phyloP scores from a whole-genome alignment of 2,329 filamentous ascomycete genomes.

The Massarina eburnea region DNA sequence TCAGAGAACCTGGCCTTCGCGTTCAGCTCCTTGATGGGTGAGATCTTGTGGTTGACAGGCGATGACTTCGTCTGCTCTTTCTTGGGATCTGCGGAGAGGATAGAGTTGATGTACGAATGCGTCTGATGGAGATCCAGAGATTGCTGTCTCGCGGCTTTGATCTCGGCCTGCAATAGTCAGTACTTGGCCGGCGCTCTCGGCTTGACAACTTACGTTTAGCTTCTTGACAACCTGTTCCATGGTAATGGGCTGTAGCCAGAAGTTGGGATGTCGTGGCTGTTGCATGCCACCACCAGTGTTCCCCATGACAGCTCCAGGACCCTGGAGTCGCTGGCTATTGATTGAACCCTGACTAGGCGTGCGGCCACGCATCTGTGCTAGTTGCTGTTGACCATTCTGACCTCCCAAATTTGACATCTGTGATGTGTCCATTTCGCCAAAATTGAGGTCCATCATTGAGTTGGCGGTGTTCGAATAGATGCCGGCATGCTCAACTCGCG shows the following conservation, averaged over 20 bases:
- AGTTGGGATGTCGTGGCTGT: conserved; percentile 75
- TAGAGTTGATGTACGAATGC: conserved; percentile 74
- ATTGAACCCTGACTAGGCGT: conserved; percentile 58
- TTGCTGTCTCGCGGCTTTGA: conserved; percentile 86
- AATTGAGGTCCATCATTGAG: conserved; percentile 84
- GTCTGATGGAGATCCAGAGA: conserved; percentile 82
- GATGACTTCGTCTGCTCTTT: conserved; percentile 55
- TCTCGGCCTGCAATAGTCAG: conserved; percentile 67
- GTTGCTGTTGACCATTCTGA: conserved; percentile 64
- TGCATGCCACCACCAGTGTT: conserved; percentile 61
- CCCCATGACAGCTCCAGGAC: conserved; percentile 56
- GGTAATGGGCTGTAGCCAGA: conserved; percentile 85
- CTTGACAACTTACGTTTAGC: conserved; percentile 66
- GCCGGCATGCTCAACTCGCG: conserved; percentile 93
- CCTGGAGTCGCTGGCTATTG: conserved; percentile 64
- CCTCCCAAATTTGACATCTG: conserved; percentile 69
- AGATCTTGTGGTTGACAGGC: conserved; percentile 43
- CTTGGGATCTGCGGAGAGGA: conserved; percentile 71
- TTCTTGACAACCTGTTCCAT: conserved; percentile 94
- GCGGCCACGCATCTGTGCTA: conserved; percentile 68
- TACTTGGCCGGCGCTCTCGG: conserved; percentile 6
- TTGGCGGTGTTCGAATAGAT: conserved; percentile 69
- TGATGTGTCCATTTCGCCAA: conserved; percentile 82
- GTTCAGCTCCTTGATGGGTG: conserved; percentile 60
- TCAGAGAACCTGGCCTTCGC: conserved; percentile 85